phyloP scores from a whole-genome alignment of 1,139 yeast species.

The Candida sojae region DNA sequence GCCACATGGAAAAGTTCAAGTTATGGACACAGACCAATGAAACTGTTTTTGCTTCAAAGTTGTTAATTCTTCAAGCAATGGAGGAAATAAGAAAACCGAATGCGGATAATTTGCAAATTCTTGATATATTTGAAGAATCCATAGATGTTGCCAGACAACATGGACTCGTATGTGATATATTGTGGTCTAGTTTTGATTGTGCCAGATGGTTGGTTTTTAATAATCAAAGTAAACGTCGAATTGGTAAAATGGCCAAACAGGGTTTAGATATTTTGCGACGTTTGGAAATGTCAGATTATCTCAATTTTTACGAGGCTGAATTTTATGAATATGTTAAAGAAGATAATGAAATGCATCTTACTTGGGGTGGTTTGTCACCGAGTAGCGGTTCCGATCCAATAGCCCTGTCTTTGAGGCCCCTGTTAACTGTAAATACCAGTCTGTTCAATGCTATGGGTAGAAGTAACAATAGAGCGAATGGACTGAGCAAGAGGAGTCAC shows the following conservation, averaged over 20 bases:
- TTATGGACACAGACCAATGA: slow-evolving; percentile 40
- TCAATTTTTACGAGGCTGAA: slow-evolving; percentile 16
- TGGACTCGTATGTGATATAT: slow-evolving; percentile 41
- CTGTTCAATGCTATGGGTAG: not conserved
- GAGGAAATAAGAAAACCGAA: slow-evolving; percentile 18
- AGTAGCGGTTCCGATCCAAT: slow-evolving; percentile 7
- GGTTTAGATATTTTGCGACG: slow-evolving; percentile 22
- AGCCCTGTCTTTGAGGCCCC: not conserved
- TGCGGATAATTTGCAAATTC: slow-evolving; percentile 32
- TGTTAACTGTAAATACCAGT: not conserved
- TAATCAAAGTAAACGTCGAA: slow-evolving; percentile 23
- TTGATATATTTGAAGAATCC: slow-evolving; percentile 52
- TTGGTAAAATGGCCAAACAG: slow-evolving; percentile 20
- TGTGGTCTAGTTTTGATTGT: slow-evolving; percentile 45
- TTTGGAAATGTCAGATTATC: slow-evolving; percentile 18
- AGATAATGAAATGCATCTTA: slow-evolving; percentile 13
- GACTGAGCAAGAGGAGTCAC: not conserved
- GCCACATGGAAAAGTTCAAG: slow-evolving; percentile 20
- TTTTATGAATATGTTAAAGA: slow-evolving; percentile 21
- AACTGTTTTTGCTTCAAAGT: slow-evolving; percentile 35
- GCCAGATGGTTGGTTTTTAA: slow-evolving; percentile 43
- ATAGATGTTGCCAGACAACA: slow-evolving; percentile 35
- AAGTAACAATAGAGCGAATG: not conserved
- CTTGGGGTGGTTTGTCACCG: slow-evolving; percentile 33
- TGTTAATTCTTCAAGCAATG: slow-evolving; percentile 36